phyloP scores from a whole-genome alignment of 805 yeast species.

The Pichia scutulata region DNA sequence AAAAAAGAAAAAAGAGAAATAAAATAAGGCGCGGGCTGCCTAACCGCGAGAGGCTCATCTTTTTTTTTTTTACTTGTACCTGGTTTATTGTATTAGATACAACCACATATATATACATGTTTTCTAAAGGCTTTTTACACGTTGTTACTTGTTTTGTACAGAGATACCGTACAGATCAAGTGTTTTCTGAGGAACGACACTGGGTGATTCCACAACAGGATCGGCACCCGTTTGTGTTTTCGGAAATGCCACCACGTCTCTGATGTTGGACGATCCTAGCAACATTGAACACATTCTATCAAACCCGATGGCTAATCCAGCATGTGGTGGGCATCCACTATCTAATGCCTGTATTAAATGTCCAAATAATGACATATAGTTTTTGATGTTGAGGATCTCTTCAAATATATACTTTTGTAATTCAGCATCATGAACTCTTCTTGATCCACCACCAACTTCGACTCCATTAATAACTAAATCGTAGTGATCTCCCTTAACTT shows the following conservation, averaged over 20 bases:
- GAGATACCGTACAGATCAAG: slow-evolving; percentile 49
- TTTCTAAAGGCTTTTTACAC: no score
- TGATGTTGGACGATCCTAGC: slow-evolving; percentile 63
- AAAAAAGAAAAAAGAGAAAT: not conserved
- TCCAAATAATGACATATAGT: slow-evolving; percentile 66
- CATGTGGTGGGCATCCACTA: slow-evolving; percentile 97
- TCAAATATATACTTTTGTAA: slow-evolving; percentile 70
- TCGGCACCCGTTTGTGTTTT: slow-evolving; percentile 86
- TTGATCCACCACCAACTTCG: slow-evolving; percentile 95
- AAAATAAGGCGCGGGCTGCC: not conserved
- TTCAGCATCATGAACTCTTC: slow-evolving; percentile 83
- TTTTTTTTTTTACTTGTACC: not conserved
- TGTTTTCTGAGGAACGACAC: slow-evolving; percentile 43
- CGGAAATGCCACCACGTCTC: slow-evolving; percentile 96
- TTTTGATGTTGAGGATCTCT: slow-evolving; percentile 48
- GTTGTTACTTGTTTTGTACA: not conserved
- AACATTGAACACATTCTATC: slow-evolving; percentile 92
- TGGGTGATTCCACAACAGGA: slow-evolving; percentile 82
- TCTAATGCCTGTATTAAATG: slow-evolving; percentile 76
- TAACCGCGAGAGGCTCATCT: not conserved
- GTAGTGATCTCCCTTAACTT: slow-evolving; percentile 82
- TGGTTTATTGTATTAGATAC: not conserved
- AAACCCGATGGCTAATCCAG: slow-evolving; percentile 93
- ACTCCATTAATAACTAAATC: slow-evolving; percentile 92
- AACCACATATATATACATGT: no score